Evolutionary conservation across 176 grass and related monocot species (phyloP), one percentile per base, ranked within the genome.

Genomic region (Dactylis glomerata): DNA sequence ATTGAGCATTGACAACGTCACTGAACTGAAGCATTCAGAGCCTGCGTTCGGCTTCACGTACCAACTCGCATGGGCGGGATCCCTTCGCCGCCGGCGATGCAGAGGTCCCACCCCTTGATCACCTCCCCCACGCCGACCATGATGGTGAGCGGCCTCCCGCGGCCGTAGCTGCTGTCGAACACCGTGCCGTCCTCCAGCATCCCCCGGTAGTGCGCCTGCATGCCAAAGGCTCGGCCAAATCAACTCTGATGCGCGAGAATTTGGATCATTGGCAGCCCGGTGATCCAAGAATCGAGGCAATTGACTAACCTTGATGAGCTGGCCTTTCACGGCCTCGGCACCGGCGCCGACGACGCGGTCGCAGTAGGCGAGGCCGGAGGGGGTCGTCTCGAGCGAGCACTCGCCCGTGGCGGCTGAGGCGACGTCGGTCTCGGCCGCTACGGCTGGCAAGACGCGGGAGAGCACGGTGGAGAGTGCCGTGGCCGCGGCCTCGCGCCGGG

Each of bases 51-150:
- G n/a, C 3, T 49, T 3, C 46, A 42, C 65, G 31, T 83, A 98
- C 96, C 96, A 22, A 88, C 71, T 36, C 91, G 83, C 96, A 98
- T 98, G 12, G 96, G 91, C 24, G 96, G 93, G 26, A 98, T 90
- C 63, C 96, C 91, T 16, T 98, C 89, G 28, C 91, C 96, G 27
- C 96, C 96, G 14, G 85, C 73, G 24, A 98, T 90, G 3, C 96
- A 93, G 83, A 94, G 89, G 82, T 98, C 96, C 96, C 96, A 98
- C n/a, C 96, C 96, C 88, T 95, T 90, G 46, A 98, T 98, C 55
- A 95, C 87, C 96, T 98, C 96, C 6, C 93, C 96, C n/a, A 95
- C 86, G 75, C 93, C 96, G 40, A 98, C 54, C 61, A 90, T 87
- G 90, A 98, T 87, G 20, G 78, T 86, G 58, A 94, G 87, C 15